Evolutionary conservation across 306 rosid species (phyloP).

Genomic region (Inga leiocalycina): DNA sequence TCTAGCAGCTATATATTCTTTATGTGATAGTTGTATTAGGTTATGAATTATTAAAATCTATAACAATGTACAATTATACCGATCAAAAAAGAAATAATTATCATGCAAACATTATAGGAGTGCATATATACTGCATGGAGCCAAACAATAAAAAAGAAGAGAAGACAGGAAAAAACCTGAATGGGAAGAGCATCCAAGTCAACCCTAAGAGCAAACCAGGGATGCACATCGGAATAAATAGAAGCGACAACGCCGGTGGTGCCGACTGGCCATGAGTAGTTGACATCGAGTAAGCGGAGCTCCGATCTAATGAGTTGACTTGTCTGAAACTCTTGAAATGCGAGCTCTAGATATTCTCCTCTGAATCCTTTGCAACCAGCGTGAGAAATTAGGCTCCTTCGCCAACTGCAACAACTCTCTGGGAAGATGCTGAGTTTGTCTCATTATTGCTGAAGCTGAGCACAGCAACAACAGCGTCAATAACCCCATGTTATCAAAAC

Average conservation of each 20-base stretch:
- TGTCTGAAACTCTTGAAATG: conserved; percentile 57
- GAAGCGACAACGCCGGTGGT: conserved; percentile 60
- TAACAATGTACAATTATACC: no score
- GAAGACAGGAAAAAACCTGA: neutral
- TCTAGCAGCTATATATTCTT: no score
- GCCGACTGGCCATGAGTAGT: conserved; percentile 59
- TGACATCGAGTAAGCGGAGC: conserved; percentile 48
- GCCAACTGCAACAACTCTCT: conserved; percentile 48
- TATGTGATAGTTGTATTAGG: no score
- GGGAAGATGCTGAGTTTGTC: no score
- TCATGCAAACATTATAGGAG: no score
- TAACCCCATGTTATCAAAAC: no score
- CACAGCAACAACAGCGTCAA: no score
- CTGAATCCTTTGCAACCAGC: conserved; percentile 12
- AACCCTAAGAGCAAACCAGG: conserved; percentile 64
- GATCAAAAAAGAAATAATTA: no score
- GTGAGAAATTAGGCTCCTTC: conserved; percentile 40
- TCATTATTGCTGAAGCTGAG: no score
- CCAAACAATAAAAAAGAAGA: no score
- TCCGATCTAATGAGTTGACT: conserved; percentile 55
- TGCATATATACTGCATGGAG: no score
- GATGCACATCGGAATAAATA: conserved; percentile 49
- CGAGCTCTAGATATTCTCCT: conserved; percentile 57
- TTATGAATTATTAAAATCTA: no score
- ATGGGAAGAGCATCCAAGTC: conserved; percentile 68